Evolutionary conservation across 768 basidiomycete genomes (phyloP).

Genomic region (Pholiota molesta): DNA sequence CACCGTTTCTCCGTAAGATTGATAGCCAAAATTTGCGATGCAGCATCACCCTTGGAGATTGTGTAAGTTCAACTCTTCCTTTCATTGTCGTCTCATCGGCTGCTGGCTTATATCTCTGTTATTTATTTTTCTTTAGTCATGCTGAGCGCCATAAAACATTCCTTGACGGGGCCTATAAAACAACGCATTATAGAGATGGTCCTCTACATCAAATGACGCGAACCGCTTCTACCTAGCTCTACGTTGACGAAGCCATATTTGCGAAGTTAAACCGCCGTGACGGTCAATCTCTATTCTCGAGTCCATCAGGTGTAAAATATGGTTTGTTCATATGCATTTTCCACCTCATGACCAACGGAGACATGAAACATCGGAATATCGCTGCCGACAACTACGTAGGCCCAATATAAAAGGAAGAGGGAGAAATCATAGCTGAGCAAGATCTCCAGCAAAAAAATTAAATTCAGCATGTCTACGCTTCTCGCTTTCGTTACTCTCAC

Average conservation of each 20-base stretch:
- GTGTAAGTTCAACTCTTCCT: background rate
- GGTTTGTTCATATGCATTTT: background rate
- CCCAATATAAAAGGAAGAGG: background rate
- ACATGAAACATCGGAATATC: conserved; percentile 7
- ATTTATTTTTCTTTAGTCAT: background rate
- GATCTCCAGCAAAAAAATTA: background rate
- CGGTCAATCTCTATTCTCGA: background rate
- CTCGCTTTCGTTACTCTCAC: conserved; percentile 30
- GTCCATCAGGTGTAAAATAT: background rate
- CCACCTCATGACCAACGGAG: conserved; percentile 4
- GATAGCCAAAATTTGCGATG: background rate
- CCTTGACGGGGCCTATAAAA: background rate
- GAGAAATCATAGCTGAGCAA: background rate
- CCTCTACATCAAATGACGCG: background rate
- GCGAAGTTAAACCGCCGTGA: conserved; percentile 5
- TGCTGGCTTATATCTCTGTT: background rate
- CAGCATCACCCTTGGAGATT: background rate
- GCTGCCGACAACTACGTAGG: background rate
- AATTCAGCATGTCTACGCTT: conserved; percentile 23
- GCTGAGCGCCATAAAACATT: background rate
- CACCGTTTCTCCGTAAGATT: background rate
- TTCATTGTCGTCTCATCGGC: background rate
- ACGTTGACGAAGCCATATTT: background rate
- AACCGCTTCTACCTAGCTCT: background rate
- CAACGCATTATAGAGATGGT: background rate